These are phyloP conservation scores for Kockovaella imperatae DNA, from an alignment of 768 basidiomycete species.

Conservation along the genomic window DNA sequence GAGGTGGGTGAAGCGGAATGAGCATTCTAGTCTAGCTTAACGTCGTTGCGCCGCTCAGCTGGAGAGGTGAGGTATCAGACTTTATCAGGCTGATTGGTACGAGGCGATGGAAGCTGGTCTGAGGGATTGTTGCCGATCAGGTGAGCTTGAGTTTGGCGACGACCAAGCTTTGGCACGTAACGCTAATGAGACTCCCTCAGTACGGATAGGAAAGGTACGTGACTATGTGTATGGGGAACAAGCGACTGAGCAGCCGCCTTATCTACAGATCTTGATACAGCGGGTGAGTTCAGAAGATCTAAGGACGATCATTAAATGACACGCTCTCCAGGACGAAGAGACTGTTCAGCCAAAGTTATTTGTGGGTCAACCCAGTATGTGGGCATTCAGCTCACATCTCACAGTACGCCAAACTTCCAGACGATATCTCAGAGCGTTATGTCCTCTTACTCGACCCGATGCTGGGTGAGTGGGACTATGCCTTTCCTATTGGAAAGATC, in stretches of 20 bases:
- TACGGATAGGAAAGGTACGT: constrained; percentile 71
- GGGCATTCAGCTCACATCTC: background rate
- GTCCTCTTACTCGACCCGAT: constrained; percentile 94
- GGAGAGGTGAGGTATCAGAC: constrained; percentile 35
- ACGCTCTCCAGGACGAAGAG: constrained; percentile 69
- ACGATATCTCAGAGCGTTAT: constrained; percentile 83
- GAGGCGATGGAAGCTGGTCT: constrained; percentile 97
- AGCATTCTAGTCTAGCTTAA: background rate
- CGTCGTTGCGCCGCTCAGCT: constrained; percentile 10
- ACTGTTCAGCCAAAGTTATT: constrained; percentile 88
- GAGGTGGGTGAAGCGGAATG: constrained; percentile 62
- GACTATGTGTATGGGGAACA: background rate
- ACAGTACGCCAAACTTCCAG: constrained; percentile 63
- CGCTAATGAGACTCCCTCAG: constrained; percentile 15
- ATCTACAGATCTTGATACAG: constrained; percentile 72
- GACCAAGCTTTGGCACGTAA: background rate
- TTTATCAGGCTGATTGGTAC: background rate
- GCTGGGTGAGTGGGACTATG: constrained; percentile 58
- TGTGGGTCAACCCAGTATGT: constrained; percentile 51
- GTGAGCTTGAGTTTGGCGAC: constrained; percentile 50
- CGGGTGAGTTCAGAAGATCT: constrained; percentile 51
- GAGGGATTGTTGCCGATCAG: constrained; percentile 77
- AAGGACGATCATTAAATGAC: background rate
- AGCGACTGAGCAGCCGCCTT: background rate
- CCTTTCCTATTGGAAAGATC: background rate